Conservation (phyloP, 768 basidiomycete genomes). For the Suillus luteus region DNA sequence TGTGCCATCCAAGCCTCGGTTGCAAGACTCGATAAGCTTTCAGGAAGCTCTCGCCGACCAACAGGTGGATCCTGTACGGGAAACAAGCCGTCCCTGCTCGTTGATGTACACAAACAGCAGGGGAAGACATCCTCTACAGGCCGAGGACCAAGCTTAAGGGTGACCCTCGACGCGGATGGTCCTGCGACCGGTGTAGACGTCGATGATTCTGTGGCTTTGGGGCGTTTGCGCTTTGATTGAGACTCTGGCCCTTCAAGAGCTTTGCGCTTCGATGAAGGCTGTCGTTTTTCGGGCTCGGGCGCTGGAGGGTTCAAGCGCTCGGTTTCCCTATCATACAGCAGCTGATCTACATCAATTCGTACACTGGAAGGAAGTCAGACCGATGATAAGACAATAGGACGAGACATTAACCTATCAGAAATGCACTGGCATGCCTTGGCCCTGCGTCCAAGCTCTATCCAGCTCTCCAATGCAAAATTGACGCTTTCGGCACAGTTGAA, state of each 20-base stretch:
- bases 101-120: slow-evolving; percentile 69
- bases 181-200: slow-evolving; percentile 17
- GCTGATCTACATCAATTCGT: slow-evolving; percentile 88
- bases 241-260: slow-evolving; percentile 30
- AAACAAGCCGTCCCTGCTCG: slow-evolving; percentile 53
- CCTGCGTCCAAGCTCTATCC: slow-evolving; percentile 84
- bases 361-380: slow-evolving; percentile 55
- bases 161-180: slow-evolving; percentile 51
- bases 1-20: slow-evolving; percentile 71
- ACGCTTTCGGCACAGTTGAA: slow-evolving; percentile 97
- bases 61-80: slow-evolving; percentile 69
- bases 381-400: slow-evolving; percentile 4
- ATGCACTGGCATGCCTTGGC: slow-evolving; percentile 79
- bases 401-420: slow-evolving; percentile 59
- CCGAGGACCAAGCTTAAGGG: slow-evolving; percentile 66
- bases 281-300: slow-evolving; percentile 6
- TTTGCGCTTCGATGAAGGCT: slow-evolving; percentile 42
- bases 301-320: slow-evolving; percentile 35
- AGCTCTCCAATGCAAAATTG: slow-evolving; percentile 94
- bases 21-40: slow-evolving; percentile 30
- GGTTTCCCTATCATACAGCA: slow-evolving; percentile 66
- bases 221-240: slow-evolving; percentile 28
- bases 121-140: slow-evolving; percentile 62
- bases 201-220: slow-evolving; percentile 17
- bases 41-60: slow-evolving; percentile 52